Evolutionary conservation across 139 green algal genomes (phyloP), one percentile per base, ranked within the genome.

Genomic region (Marvania coccoides): DNA sequence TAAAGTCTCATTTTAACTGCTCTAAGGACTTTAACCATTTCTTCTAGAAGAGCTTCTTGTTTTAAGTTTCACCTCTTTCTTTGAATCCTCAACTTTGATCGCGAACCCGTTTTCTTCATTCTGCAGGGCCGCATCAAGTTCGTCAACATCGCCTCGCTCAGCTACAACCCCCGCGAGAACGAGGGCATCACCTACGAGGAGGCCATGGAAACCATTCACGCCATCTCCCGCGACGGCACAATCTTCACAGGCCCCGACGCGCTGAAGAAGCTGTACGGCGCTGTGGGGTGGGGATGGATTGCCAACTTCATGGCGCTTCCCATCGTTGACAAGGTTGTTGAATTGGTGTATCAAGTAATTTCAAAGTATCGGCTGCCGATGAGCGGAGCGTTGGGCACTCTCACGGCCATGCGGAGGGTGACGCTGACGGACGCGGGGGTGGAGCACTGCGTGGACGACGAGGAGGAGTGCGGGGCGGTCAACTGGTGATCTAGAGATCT

Each of bases 181-280:
- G 78, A 80, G 35, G 74, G 65, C 57, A 72, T 79, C 23, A 56
- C 58, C 24, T 79, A 79, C 38, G 72, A 90, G 46, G 81, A 89
- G 53, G 85, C 83, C 1, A 90, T 90, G 84, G 71, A 81, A 53
- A 90, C 81, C 19, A 89, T 91, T 55, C 85, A 91, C 48, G 81
- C 80, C 9, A 87, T 91, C 61, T 57, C 69, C 23, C 70, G 72
- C 23, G 77, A 87, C 64, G 81, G 81, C 33, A 74, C 70, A 33
- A 66, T 79, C 26, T 48, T 74, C 1, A 74, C 55, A 24, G 85
- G 85, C 56, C 82, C 79, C 14, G 79, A 83, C 26, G 85, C 84
- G 2, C 70, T 91, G 30, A 73, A 74, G n/a, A 24, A 55, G 7
- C 67, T 91, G 62, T 91, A 87, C 60, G 40, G 58, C 39, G 61